These are phyloP conservation scores for Cryptosporidium canis DNA, from an alignment of 169 alveolate species.

Conservation along the genomic window DNA sequence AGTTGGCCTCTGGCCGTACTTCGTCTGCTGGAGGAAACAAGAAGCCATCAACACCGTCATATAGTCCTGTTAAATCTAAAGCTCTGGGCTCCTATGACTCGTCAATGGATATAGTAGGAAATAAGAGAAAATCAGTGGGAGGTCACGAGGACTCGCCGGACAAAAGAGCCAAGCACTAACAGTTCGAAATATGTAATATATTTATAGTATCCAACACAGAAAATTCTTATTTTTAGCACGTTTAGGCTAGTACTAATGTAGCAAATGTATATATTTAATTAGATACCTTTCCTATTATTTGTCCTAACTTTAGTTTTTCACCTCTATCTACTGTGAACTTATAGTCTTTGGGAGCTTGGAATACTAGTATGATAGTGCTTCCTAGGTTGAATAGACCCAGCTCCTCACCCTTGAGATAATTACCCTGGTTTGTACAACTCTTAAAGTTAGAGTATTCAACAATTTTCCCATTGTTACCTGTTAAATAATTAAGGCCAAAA, in stretches of 20 bases:
- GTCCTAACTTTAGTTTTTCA: slow-evolving; percentile 77
- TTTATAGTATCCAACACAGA: background rate
- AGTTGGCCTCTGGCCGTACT: slow-evolving; percentile 78
- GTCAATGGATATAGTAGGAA: slow-evolving; percentile 31
- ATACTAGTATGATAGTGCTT: slow-evolving; percentile 84
- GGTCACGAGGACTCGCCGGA: slow-evolving; percentile 11
- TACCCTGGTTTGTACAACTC: slow-evolving; percentile 66
- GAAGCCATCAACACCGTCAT: slow-evolving; percentile 52
- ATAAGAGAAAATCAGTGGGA: slow-evolving; percentile 35
- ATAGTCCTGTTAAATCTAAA: slow-evolving; percentile 58
- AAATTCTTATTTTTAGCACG: background rate
- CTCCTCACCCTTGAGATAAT: slow-evolving; percentile 84
- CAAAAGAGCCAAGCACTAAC: slow-evolving; percentile 23
- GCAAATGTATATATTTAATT: background rate
- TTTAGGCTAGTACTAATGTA: background rate
- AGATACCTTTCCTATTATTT: slow-evolving; percentile 16
- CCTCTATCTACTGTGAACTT: slow-evolving; percentile 80
- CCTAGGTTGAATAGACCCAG: slow-evolving; percentile 89
- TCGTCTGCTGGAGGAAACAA: slow-evolving; percentile 56
- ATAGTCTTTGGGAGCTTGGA: slow-evolving; percentile 84
- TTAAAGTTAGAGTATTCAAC: slow-evolving; percentile 47
- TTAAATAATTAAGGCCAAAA: slow-evolving; percentile 73
- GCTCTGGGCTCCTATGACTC: slow-evolving; percentile 61
- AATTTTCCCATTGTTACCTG: slow-evolving; percentile 9
- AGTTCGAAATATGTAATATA: background rate